These are phyloP conservation scores for Thuja plicata DNA, from an alignment of 83 land plant genomes.

Conservation along the genomic window DNA sequence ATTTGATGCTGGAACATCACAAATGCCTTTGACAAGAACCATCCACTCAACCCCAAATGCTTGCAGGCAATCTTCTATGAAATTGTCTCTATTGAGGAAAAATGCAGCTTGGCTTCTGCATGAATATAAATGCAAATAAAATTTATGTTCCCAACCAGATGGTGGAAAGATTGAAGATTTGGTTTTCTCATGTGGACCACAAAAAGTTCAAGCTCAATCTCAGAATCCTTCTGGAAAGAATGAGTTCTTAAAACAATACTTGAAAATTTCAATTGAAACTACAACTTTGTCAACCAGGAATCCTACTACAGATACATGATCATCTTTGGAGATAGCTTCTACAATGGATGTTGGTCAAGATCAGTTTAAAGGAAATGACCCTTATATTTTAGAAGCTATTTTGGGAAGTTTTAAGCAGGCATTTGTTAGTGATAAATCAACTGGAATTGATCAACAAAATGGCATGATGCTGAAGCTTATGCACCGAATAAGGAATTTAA, in stretches of 20 bases:
- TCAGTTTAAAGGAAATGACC: background rate
- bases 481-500: constrained; percentile 57
- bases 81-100: background rate
- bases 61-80: background rate
- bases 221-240: background rate
- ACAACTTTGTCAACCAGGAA: background rate
- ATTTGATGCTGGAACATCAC: background rate
- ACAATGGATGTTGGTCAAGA: background rate
- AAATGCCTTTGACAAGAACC: background rate
- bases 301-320: background rate
- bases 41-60: background rate
- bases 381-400: constrained; percentile 4
- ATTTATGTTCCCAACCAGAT: background rate
- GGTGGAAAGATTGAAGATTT: background rate
- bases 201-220: background rate
- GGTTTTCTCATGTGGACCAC: background rate
- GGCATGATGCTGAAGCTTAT: constrained; percentile 44
- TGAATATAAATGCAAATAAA: background rate
- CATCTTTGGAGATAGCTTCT: constrained; percentile 5
- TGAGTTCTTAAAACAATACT: background rate
- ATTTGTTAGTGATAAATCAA: constrained; percentile 19
- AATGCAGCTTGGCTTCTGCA: constrained; percentile 5
- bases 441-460: constrained; percentile 34
- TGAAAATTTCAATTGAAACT: background rate
- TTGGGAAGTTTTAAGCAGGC: background rate